Base-by-base conservation (phyloP, 768 basidiomycete genomes). In the Leccinum olivaceopallidum region DNA sequence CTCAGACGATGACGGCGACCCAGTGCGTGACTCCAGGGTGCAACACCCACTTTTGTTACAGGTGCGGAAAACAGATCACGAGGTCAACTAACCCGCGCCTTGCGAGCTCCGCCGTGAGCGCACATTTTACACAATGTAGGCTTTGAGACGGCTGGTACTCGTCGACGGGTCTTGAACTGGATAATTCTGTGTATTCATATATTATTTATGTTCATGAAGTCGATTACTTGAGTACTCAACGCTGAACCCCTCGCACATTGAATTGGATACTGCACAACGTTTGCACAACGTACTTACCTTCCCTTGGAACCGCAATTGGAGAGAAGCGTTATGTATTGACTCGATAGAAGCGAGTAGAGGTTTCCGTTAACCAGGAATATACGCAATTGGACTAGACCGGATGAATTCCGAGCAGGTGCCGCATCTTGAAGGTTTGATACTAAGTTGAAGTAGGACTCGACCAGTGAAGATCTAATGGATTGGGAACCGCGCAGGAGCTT, bases 11-110 rank as follows among this genome's bases (percentile, higher is more conserved):
- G 16, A 39, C 7, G 37, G 37, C 16, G 14, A 13, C 34, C 22
- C 54, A 85, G 84, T 85, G 83, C 60, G 76, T 71, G 30, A 71
- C 79, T 0, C 83, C 83, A 5, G 82, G 78, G 14, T 86, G 85
- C 64, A 83, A 81, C 65, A 79, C 79, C 61, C 83, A 85, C 60
- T 85, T 84, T 56, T 85, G 83, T 60, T 85, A 85, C 59, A 57
- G 63, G 16, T 85, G 83, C 59, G 83, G 83, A 16, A 70, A 71
- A n/a, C 67, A 74, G 30, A 85, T 85, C 56, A 77, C 80, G 37
- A 72, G 67, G 30, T 70, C 77, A 6, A 72, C 73, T 3, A 60
- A 73, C 14, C 65, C 62, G 30, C 60, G 66, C 24, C 74, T 76
- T 7, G 70, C 79, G 34, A 62, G 65, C 9, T 60, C 67, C 6